A percentile compares a stretch with the other conserved stretches of the same genome.
Evolutionary conservation across 2,329 filamentous ascomycete species (phyloP).

Genomic region (Emmonsia crescens): DNA sequence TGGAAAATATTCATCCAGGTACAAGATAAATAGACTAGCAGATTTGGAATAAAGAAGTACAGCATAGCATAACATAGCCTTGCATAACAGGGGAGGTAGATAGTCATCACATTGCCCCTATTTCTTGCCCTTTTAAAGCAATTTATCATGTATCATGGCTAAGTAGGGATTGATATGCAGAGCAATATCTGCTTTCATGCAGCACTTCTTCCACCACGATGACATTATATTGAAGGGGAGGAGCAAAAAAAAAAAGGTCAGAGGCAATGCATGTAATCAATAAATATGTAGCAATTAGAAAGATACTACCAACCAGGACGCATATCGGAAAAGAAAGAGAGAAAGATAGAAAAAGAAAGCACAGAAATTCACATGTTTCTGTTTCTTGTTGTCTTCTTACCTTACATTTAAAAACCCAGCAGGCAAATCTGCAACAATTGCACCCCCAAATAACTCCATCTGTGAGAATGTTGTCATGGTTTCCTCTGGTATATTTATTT

Average conservation of each 20-base stretch:
- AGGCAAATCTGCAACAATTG: conserved; percentile 16
- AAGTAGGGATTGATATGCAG: neutral
- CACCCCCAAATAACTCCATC: conserved; percentile 17
- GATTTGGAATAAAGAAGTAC: neutral
- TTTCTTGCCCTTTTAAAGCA: neutral
- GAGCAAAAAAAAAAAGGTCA: neutral
- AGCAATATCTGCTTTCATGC: neutral
- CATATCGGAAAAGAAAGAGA: neutral
- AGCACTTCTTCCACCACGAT: neutral
- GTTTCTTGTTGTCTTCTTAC: conserved; percentile 8
- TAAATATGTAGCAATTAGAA: neutral
- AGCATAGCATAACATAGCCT: neutral
- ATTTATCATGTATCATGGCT: neutral
- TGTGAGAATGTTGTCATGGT: conserved; percentile 3
- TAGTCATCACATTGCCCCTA: neutral
- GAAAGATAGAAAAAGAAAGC: neutral
- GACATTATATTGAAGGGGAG: neutral
- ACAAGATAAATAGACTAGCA: no score
- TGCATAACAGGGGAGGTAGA: neutral
- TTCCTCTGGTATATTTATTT: neutral
- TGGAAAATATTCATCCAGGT: neutral
- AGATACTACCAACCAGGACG: neutral
- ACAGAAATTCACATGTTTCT: neutral
- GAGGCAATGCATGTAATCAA: neutral
- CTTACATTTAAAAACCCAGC: conserved; percentile 16